Conservation (phyloP, 73 alveolate species). For the Paraurostyla sp. region DNA sequence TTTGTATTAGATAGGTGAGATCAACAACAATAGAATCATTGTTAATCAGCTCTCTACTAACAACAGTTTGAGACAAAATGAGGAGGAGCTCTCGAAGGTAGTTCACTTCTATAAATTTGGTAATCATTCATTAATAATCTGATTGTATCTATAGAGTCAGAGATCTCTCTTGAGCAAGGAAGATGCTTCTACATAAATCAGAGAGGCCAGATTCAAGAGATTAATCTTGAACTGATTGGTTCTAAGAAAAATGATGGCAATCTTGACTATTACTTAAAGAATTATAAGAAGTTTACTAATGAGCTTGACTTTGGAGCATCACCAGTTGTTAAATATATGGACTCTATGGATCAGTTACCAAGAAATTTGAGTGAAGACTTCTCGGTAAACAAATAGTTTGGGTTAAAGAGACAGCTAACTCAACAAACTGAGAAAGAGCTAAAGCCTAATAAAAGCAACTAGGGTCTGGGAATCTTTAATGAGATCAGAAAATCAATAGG, state of each 20-base stretch:
- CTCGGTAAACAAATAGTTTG: too few species aligned
- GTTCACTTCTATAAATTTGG: conserved; percentile 52
- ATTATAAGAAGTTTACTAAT: not conserved
- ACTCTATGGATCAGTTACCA: too few species aligned
- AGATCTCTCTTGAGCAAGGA: conserved; percentile 27
- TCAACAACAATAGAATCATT: conserved; percentile 65
- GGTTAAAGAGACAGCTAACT: not conserved
- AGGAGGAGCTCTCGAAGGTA: not conserved
- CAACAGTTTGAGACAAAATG: not conserved
- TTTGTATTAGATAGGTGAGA: conserved; percentile 65
- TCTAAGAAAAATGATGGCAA: conserved; percentile 14
- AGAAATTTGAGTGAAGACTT: too few species aligned
- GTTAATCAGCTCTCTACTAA: conserved; percentile 39
- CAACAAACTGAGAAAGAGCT: not conserved
- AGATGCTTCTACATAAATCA: conserved; percentile 14
- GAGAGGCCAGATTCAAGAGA: conserved; percentile 14
- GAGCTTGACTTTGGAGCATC: not conserved
- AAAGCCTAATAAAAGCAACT: not conserved
- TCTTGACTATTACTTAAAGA: conserved; percentile 34
- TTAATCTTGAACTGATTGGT: not conserved
- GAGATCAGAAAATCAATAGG: not conserved
- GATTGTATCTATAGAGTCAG: conserved; percentile 12
- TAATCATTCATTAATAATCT: not conserved
- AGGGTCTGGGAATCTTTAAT: not conserved
- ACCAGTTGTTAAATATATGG: not conserved